These are phyloP conservation scores for Cyclotella kingstonii DNA, from an alignment of 108 stramenopile species.

Conservation along the genomic window DNA sequence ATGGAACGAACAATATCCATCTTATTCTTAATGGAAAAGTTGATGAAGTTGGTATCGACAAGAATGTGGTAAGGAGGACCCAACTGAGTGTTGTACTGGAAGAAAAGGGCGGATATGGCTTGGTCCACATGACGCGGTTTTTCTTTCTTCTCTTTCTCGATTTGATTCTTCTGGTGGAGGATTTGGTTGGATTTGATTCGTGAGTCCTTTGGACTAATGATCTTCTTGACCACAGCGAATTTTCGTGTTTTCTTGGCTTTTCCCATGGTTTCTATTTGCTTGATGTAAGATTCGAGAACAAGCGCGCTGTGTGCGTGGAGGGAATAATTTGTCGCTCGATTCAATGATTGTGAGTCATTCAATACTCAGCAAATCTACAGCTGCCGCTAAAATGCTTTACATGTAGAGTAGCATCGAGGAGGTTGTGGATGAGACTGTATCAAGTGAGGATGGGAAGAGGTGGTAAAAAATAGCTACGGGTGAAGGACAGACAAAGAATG, in stretches of 20 bases:
- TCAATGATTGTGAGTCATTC: no score
- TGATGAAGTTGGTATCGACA: constrained; percentile 99
- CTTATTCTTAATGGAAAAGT: constrained; percentile 98
- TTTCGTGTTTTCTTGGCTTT: constrained; percentile 93
- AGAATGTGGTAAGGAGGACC: constrained; percentile 98
- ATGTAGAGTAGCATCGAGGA: neutral
- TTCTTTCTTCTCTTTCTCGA: constrained; percentile 51
- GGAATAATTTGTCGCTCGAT: no score
- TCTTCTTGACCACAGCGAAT: constrained; percentile 91
- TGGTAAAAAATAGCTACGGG: no score
- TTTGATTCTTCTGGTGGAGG: constrained; percentile 49
- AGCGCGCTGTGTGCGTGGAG: no score
- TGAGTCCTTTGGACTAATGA: constrained; percentile 87
- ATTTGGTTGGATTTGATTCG: constrained; percentile 74
- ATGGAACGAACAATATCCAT: constrained; percentile 97
- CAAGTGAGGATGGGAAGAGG: no score
- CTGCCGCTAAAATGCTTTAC: neutral
- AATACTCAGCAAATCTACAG: neutral
- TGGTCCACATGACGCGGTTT: constrained; percentile 85
- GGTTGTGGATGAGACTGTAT: no score
- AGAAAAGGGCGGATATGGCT: constrained; percentile 91
- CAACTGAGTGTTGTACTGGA: constrained; percentile 95
- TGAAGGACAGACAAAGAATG: no score
- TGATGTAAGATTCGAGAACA: no score
- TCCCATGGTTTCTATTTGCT: constrained; percentile 62